Base-by-base conservation (phyloP, 2,329 filamentous ascomycete genomes). In the Albifimbria verrucaria region DNA sequence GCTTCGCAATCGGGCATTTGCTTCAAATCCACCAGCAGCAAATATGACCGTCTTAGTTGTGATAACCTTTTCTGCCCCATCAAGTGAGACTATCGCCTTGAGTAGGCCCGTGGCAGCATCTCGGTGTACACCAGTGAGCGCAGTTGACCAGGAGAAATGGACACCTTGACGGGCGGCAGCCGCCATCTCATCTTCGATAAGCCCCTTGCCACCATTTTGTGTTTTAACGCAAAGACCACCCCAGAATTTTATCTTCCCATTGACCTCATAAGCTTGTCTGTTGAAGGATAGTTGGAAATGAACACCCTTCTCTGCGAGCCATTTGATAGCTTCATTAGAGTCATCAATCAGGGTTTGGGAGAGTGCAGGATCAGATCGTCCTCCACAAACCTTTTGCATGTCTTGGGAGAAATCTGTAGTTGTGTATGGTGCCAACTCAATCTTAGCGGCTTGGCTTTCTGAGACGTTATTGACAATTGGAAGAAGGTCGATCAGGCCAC, bases 21-120 rank as follows among this genome's bases (percentile, higher is more conserved):
- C 77, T 66, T 88, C 83, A 59, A 88, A 88, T 11, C 85, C 86
- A 1, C 86, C 85, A 11, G 82, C 81, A 1, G 80, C 79, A 2
- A 86, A 64, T 20, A 86, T 70, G 1, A 85, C 71, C 3, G 75
- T 71, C 10, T 69, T 62, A 2, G 72, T 64, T 0, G 63, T 52
- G 15, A 80, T 64, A 4, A 57, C 51, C 5, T 64, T 55, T 11
- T 54, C 57, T 47, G 58, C 53, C 1, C 66, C 65, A 39, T 62
- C 55, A 3, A 70, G 67, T 15, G 65, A 54, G 5, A 76, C 61
- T 0, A 65, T 70, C 1, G 57, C 60, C 11, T 17, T 41, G 15
- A 41, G 26, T 15, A 21, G 22, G 7, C 45, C 52, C 2, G 22
- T 39, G 2, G 17, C 18, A 1, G 28, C 52, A 53, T 73, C 65